These are phyloP conservation scores for Blastobotrys buckinghamii DNA, from an alignment of 1,139 yeast genomes.

Conservation along the genomic window DNA sequence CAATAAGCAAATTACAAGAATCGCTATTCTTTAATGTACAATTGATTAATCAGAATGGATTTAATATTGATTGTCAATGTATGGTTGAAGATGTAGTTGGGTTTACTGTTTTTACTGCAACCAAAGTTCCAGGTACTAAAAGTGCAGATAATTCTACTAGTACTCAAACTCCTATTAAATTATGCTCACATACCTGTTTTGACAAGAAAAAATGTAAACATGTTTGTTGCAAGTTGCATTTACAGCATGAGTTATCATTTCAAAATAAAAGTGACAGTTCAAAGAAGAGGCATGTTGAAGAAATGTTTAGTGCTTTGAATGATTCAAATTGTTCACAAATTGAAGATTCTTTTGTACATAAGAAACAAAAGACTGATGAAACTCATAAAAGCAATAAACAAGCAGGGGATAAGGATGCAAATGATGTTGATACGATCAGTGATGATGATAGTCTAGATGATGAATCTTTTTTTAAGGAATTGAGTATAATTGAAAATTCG, in stretches of 20 bases:
- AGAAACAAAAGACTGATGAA: not conserved
- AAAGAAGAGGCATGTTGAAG: conserved; percentile 3
- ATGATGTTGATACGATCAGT: not conserved
- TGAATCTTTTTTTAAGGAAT: not conserved
- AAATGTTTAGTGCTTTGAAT: not conserved
- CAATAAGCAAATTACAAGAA: not conserved
- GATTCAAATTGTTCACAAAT: not conserved
- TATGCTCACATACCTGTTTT: conserved; percentile 3
- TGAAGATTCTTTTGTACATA: not conserved
- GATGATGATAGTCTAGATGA: conserved; percentile 6
- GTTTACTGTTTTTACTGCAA: not conserved
- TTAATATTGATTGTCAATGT: not conserved
- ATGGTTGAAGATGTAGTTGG: conserved; percentile 1
- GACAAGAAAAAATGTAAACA: conserved; percentile 3
- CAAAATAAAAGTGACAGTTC: not conserved
- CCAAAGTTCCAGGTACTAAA: not conserved
- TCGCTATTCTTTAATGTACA: not conserved
- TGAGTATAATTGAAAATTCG: not conserved
- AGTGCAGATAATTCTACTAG: not conserved
- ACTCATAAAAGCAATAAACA: no score
- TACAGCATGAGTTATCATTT: conserved; percentile 3
- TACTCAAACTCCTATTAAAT: not conserved
- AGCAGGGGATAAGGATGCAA: not conserved
- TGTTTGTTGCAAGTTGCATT: conserved; percentile 3
- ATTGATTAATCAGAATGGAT: not conserved